Conservation (phyloP, 2,329 filamentous ascomycete genomes). For the Sporothrix curviconia region DNA sequence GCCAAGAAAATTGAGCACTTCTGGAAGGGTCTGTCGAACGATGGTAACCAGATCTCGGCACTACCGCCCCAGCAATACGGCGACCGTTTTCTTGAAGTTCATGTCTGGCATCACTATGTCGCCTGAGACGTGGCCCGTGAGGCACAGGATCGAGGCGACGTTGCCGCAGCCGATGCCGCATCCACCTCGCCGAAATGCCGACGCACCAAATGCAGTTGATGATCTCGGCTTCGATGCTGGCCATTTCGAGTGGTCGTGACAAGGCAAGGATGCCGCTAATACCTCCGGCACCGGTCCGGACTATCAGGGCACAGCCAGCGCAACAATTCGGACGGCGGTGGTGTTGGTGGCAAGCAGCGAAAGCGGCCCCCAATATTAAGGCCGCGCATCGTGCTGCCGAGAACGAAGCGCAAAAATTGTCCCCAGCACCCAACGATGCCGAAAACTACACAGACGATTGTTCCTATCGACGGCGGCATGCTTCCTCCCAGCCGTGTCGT, state of each 20-base stretch:
- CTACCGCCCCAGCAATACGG: constrained; percentile 87
- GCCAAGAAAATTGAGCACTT: constrained; percentile 95
- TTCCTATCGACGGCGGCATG: neutral
- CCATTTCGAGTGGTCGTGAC: constrained; percentile 25
- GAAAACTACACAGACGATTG: constrained; percentile 3
- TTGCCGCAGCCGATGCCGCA: neutral
- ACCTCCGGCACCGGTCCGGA: constrained; percentile 25
- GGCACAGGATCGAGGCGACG: constrained; percentile 51
- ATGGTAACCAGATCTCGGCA: constrained; percentile 83
- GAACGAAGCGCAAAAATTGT: constrained; percentile 30
- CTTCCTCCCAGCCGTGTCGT: constrained; percentile 1
- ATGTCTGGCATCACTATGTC: constrained; percentile 88
- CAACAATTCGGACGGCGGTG: neutral
- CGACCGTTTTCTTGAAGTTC: constrained; percentile 87
- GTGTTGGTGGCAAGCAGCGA: neutral
- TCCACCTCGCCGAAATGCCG: constrained; percentile 23
- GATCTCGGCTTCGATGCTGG: constrained; percentile 55
- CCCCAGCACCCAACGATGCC: neutral
- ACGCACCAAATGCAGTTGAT: constrained; percentile 19
- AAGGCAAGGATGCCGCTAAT: constrained; percentile 27
- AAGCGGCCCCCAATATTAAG: constrained; percentile 22
- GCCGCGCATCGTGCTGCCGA: constrained; percentile 37
- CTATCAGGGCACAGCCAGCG: neutral
- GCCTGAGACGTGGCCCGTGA: constrained; percentile 58
- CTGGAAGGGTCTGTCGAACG: constrained; percentile 84